phyloP scores from a whole-genome alignment of 2,329 filamentous ascomycete species.

The Fusarium duplospermum region DNA sequence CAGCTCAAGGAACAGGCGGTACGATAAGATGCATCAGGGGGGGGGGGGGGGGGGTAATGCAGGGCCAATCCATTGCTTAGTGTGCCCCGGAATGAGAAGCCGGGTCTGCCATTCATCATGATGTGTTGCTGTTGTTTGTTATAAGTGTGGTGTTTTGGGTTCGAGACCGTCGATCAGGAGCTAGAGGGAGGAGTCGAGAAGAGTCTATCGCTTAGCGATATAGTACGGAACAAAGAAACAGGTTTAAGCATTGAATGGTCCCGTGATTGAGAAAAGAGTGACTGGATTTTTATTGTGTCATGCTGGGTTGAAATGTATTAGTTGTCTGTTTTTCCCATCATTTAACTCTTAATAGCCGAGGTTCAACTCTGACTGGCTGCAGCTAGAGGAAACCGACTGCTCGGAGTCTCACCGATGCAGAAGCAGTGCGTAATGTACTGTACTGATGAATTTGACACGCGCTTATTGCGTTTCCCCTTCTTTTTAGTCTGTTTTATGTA shows the following conservation, averaged over 20 bases:
- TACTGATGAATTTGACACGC: neutral
- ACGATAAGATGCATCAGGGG: neutral
- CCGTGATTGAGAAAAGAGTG: neutral
- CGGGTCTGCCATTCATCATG: slow-evolving; percentile 4
- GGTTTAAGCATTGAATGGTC: neutral
- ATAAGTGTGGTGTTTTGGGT: neutral
- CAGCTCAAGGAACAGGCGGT: neutral
- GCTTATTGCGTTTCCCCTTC: neutral
- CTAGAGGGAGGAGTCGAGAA: neutral
- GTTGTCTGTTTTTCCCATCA: neutral
- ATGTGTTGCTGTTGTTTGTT: neutral
- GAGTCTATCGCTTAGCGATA: neutral
- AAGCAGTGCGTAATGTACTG: neutral
- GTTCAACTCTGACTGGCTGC: neutral
- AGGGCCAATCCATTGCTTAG: neutral
- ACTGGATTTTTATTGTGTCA: neutral
- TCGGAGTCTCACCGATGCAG: neutral
- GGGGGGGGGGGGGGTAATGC: neutral
- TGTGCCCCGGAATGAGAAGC: slow-evolving; percentile 25
- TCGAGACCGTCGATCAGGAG: neutral
- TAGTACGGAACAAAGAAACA: neutral
- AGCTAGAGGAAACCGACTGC: neutral
- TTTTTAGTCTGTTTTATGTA: neutral
- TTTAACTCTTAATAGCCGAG: neutral
- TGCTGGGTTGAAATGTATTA: neutral